Evolutionary conservation across 2,329 filamentous ascomycete genomes (phyloP), one percentile per base, ranked within the genome.

Genomic region (Ophiostoma triangulosporum): DNA sequence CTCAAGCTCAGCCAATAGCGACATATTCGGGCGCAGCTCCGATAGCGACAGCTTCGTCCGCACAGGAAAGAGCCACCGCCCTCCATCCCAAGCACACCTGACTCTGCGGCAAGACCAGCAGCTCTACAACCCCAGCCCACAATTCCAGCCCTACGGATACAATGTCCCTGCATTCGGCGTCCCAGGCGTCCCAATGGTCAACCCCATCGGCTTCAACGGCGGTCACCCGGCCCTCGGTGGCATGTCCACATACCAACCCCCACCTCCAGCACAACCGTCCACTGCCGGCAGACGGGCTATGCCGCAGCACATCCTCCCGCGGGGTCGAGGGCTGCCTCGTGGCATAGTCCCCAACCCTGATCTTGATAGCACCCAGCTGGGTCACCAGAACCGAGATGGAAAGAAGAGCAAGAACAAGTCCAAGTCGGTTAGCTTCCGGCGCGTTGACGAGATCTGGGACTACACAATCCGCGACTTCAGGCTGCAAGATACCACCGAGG

Each of bases 361-460:
- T 4, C 9, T 15, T 1, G 38, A 15, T 4, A 24, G 14, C 20
- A 12, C 3, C 0, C 38, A 43, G 20, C 11, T 43, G 4, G 46
- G 20, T 6, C 26, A 40, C 8, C 8, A 31, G 6, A 26, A 7
- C 31, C 29, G 24, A 5, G 43, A 17, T 11, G 17, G 49, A 6
- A 43, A 32, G 20, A 29, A 26, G 14, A 52, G 43, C 22, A 56
- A 43, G 38, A 48, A 22, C 32, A 60, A 60, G 48, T 60, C 59
- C 20, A 62, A 58, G 32, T 20, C 38, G 6, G 54, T 66, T 11
- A 69, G 71, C 36, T 78, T 66, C 64, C 76, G 75, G 61, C 70
- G 76, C 1, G 73, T 78, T 5, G 75, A 79, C 56, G 71, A 72
- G 59, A 68, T 78, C 1, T 79, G 76, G 75, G 74, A 78, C 57